Evolutionary conservation across 129 eudicot species (phyloP), one percentile per base, ranked within the genome.

Genomic region (Silybum marianum): DNA sequence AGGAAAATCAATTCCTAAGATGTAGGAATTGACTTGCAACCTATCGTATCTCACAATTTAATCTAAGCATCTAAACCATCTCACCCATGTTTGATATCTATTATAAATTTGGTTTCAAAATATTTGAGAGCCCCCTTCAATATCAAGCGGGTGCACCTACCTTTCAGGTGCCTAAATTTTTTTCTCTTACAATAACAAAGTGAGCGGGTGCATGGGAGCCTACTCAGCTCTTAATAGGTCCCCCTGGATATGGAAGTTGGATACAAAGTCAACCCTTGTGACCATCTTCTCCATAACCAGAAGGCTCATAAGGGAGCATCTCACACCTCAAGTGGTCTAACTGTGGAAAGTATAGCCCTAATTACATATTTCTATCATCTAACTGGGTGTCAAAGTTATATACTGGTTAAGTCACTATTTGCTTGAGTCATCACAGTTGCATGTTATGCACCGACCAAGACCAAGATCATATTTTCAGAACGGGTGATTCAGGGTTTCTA

Each of bases 381-480:
- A 3, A n/a, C 25, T 5, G 24, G 67, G 25, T 13, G 19, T 2
- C 60, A 14, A 48, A 48, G 60, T 7, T 48, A 48, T 25, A 8
- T 24, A 22, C 11, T 74, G 51, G n/a, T 11, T n/a, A 46, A 42
- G 25, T 60, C 23, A 73, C n/a, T 58, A 58, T 42, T 73, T 79
- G n/a, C 44, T 78, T 3, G 81, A 77, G 81, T 25, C 81, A 23
- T 63, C 71, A 68, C 19, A 26, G 10, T 38, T 38, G 42, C 42
- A 38, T 38, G 60, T 48, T 48, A 48, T 48, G 60, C n/a, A 48
- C 60, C 3, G 60, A 48, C 60, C 19, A 48, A 48, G 42, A 7
- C 42, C 42, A 48, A 48, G 62, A 4, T 13, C 2, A 48, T 48
- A 48, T 48, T 48, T 48, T 21, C 62, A 48, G 62, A 48, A 48